Base-by-base conservation (phyloP, 1,284 basidiomycete genomes). In the Microbotryum violaceum region DNA sequence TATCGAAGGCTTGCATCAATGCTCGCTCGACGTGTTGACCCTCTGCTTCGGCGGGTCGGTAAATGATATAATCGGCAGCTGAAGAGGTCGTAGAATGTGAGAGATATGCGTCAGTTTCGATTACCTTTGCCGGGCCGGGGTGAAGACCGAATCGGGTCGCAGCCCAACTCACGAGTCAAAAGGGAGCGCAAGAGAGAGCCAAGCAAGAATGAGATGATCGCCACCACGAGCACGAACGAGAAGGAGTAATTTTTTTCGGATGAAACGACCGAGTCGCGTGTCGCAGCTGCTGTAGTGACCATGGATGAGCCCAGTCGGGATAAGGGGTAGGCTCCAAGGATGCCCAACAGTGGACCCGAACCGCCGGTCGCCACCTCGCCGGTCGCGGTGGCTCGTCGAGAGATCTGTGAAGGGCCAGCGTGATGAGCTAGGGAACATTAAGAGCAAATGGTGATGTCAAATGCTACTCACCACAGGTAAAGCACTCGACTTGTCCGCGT, bases 121-220 rank as follows among this genome's bases (percentile, higher is more conserved):
- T 23, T 54, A 12, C n/a, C 2, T 4, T 33, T 10, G 51, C 57
- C 78, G 78, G 63, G 83, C 83, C 54, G 89, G 81, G 75, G 88
- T 88, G 57, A 77, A 69, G 27, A 94, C 84, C 77, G 93, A 97
- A 75, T 97, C 93, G n/a, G 88, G 86, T 37, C 14, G 5, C 37
- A 29, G 4, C 21, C 37, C 21, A 29, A 57, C 65, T 20, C 18
- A 67, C 14, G 91, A 9, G 86, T 85, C 47, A 97, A 77, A 64
- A 97, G 79, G 9, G 89, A 90, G 61, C 94, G 83, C 64, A 94
- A 76, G 54, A 98, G 79, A 14, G 89, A 93, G 45, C 94, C 94
- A 65, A 97, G 80, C 66, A 98, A 78, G 76, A 97, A 93, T 45
- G 89, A 87, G 65, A 94, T 88, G 65, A 97, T 74, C 51, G 85